Conservation (phyloP, 495 filamentous ascomycete species). For the Halenospora varia region DNA sequence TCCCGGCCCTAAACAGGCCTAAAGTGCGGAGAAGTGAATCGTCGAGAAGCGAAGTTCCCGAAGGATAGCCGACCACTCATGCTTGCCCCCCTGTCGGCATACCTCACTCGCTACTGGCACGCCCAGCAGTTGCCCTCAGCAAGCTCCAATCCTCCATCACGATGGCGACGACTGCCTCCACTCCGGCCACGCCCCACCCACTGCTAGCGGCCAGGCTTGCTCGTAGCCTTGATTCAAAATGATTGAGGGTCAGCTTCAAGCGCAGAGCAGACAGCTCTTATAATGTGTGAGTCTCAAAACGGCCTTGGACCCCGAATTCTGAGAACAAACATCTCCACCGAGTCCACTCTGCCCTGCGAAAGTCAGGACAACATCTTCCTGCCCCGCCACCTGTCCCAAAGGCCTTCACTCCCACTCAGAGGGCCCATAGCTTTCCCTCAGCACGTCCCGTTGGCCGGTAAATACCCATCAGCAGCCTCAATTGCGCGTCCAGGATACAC, state of each 20-base stretch:
- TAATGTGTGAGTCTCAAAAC: neutral
- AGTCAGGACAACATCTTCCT: neutral
- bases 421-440: neutral
- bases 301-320: neutral
- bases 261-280: neutral
- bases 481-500: neutral
- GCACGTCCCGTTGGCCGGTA: neutral
- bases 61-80: too few species aligned
- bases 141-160: too few species aligned
- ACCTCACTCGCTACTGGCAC: too few species aligned
- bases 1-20: too few species aligned
- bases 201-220: neutral
- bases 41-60: too few species aligned
- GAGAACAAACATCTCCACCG: neutral
- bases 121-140: too few species aligned
- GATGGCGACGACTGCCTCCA: neutral
- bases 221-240: neutral
- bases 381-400: neutral
- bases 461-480: neutral
- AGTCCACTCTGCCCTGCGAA: neutral
- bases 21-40: too few species aligned
- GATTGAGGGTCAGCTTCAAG: neutral
- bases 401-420: neutral
- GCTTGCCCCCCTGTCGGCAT: too few species aligned
- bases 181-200: neutral